These are phyloP conservation scores for Penicillium nucicola DNA, from an alignment of 495 filamentous ascomycete genomes.

Conservation along the genomic window DNA sequence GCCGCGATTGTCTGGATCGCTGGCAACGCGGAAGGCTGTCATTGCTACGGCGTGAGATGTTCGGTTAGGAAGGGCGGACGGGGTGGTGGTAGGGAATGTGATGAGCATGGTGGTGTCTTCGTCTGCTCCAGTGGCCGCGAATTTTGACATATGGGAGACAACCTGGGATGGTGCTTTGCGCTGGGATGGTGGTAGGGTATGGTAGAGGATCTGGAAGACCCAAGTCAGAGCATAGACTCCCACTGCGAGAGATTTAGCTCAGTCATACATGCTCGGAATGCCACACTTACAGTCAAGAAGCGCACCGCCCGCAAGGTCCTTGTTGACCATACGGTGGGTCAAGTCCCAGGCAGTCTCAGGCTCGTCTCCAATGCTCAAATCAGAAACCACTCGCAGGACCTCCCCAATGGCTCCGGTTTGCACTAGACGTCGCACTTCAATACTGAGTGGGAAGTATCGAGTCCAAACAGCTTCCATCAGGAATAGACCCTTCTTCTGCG, in stretches of 20 bases:
- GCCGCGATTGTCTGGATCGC: slow-evolving; percentile 61
- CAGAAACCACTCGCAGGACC: slow-evolving; percentile 73
- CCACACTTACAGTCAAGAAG: slow-evolving; percentile 63
- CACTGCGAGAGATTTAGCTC: slow-evolving; percentile 37
- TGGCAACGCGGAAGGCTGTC: slow-evolving; percentile 65
- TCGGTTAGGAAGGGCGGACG: slow-evolving; percentile 29
- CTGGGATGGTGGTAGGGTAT: slow-evolving; percentile 58
- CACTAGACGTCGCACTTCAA: slow-evolving; percentile 71
- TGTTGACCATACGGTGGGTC: slow-evolving; percentile 79
- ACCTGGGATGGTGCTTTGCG: slow-evolving; percentile 61
- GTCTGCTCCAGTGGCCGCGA: slow-evolving; percentile 67
- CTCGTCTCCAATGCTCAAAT: slow-evolving; percentile 54
- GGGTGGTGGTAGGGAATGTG: slow-evolving; percentile 66
- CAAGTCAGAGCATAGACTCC: slow-evolving; percentile 90
- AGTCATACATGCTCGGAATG: no score
- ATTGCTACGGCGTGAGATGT: slow-evolving; percentile 71
- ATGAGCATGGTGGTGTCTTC: slow-evolving; percentile 77
- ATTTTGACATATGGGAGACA: slow-evolving; percentile 57
- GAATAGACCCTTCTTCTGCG: slow-evolving; percentile 76
- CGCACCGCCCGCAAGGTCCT: slow-evolving; percentile 79
- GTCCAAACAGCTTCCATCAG: slow-evolving; percentile 98
- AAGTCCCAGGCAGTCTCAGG: slow-evolving; percentile 52
- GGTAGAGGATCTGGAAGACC: slow-evolving; percentile 90
- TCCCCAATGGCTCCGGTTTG: slow-evolving; percentile 67
- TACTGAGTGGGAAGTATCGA: slow-evolving; percentile 78